Evolutionary conservation across 148 eudicot genomes (phyloP).

Genomic region (Linanthus parryae): DNA sequence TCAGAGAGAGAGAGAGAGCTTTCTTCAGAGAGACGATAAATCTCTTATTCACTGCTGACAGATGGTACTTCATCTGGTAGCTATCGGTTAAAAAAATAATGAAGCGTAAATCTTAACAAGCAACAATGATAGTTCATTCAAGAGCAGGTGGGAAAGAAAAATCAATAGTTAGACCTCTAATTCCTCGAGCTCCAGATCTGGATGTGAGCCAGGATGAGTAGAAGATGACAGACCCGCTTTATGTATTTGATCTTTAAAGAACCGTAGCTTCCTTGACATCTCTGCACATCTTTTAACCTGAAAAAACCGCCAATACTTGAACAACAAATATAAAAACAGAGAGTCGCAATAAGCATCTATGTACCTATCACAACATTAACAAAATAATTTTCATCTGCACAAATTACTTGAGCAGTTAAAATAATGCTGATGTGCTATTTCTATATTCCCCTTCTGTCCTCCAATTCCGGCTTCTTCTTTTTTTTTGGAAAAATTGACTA

Average conservation of each 20-base stretch:
- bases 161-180: constrained; percentile 58
- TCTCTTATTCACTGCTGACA: not conserved
- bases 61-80: no score
- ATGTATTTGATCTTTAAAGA: constrained; percentile 90
- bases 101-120: no score
- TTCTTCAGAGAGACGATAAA: not conserved
- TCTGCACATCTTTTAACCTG: constrained; percentile 99
- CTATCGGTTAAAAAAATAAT: no score
- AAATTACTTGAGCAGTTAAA: no score
- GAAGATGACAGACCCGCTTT: constrained; percentile 69
- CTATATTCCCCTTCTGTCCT: no score
- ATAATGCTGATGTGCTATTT: no score
- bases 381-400: no score
- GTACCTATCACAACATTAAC: no score
- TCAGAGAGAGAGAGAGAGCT: not conserved
- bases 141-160: constrained; percentile 5
- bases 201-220: constrained; percentile 56
- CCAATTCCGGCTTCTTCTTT: no score
- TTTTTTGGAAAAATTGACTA: no score
- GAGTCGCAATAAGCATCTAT: no score
- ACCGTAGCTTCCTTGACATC: constrained; percentile 94
- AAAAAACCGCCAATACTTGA: constrained; percentile 7
- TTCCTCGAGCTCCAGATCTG: constrained; percentile 76
- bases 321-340: not conserved
- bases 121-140: not conserved